Evolutionary conservation across 768 basidiomycete species (phyloP).

Genomic region (Lactifluus piperatus): DNA sequence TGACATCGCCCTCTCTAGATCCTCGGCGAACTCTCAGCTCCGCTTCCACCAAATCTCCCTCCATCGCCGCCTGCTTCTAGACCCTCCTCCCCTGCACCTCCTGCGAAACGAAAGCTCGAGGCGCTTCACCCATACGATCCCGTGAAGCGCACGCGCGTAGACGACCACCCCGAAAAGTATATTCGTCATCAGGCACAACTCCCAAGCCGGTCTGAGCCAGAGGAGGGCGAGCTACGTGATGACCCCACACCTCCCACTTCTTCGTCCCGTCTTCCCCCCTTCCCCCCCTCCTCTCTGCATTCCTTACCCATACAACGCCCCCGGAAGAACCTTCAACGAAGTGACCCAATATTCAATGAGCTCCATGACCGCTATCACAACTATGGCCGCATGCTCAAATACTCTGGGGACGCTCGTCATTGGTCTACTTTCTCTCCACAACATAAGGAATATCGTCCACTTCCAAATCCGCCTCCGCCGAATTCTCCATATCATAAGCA

Average conservation of each 20-base stretch:
- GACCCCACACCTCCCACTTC: conserved; percentile 23
- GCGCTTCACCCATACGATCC: conserved; percentile 16
- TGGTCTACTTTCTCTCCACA: conserved; percentile 62
- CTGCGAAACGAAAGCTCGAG: conserved; percentile 33
- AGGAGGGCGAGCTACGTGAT: conserved; percentile 41
- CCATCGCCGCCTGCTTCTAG: conserved; percentile 39
- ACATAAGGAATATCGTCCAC: conserved; percentile 55
- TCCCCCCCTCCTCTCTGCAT: conserved; percentile 26
- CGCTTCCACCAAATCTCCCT: conserved; percentile 38
- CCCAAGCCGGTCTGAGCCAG: conserved; percentile 33
- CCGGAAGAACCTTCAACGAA: conserved; percentile 39
- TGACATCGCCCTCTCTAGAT: conserved; percentile 26
- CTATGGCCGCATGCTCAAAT: conserved; percentile 69
- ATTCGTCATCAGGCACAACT: conserved; percentile 22
- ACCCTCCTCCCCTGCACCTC: conserved; percentile 33
- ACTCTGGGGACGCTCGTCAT: conserved; percentile 73
- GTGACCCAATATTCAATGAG: conserved; percentile 46
- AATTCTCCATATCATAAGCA: conserved; percentile 67
- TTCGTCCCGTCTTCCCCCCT: conserved; percentile 19
- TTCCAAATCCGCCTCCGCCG: conserved; percentile 53
- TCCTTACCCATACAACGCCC: conserved; percentile 57
- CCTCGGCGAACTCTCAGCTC: conserved; percentile 31
- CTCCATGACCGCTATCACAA: conserved; percentile 64
- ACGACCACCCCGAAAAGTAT: conserved; percentile 26
- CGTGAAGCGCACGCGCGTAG: conserved; percentile 24